Evolutionary conservation across 805 yeast genomes (phyloP).

Genomic region (Pichia thaimueangensis): DNA sequence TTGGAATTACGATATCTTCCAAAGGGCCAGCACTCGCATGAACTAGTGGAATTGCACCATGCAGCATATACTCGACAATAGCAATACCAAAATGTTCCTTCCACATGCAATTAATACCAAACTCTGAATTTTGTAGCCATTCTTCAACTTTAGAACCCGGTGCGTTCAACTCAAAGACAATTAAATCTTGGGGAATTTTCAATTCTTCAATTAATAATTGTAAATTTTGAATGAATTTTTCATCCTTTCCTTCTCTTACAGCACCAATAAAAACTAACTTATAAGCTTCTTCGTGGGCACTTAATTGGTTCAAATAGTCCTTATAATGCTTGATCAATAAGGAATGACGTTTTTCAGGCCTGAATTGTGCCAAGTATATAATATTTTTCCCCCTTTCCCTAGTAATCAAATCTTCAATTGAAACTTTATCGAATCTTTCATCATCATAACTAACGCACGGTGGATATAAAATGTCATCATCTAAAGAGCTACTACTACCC

Average conservation of each 20-base stretch:
- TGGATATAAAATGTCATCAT: conserved; percentile 61
- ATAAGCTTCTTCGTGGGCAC: conserved; percentile 32
- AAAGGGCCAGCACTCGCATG: conserved; percentile 97
- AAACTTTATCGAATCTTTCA: conserved; percentile 32
- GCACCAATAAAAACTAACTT: conserved; percentile 76
- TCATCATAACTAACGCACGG: conserved; percentile 53
- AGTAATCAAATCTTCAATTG: conserved; percentile 13
- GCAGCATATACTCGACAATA: conserved; percentile 84
- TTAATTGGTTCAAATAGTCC: conserved; percentile 35
- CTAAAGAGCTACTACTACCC: conserved; percentile 22
- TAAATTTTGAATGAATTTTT: conserved; percentile 47
- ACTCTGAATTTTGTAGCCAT: conserved; percentile 49
- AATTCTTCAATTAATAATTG: conserved; percentile 37
- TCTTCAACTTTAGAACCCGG: conserved; percentile 55
- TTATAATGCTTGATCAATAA: conserved; percentile 62
- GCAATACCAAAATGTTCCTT: conserved; percentile 98
- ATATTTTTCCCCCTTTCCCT: conserved; percentile 34
- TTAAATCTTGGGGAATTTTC: conserved; percentile 32
- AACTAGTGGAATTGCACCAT: conserved; percentile 81
- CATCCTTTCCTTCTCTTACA: conserved; percentile 65
- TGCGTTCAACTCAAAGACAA: conserved; percentile 52
- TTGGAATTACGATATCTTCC: conserved; percentile 70
- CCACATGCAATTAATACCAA: conserved; percentile 97
- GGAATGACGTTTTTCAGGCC: conserved; percentile 90
- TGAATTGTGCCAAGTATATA: conserved; percentile 80